Conservation (phyloP, 208 protist genomes). For the Perkinsela sp. region DNA sequence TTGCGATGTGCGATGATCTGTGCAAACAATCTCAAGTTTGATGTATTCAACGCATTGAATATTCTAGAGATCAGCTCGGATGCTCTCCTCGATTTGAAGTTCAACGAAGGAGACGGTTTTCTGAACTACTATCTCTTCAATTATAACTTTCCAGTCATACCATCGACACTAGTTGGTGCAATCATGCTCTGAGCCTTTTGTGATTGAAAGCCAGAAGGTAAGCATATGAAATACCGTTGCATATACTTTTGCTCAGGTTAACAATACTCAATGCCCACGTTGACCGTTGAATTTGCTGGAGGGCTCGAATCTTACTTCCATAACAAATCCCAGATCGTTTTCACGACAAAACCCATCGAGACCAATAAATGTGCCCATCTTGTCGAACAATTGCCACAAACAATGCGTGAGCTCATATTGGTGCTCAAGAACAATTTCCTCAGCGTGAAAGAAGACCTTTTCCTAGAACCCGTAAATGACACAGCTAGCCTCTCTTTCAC, state of each 20-base stretch:
- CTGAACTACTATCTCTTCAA: slow-evolving; percentile 98
- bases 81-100: slow-evolving; percentile 77
- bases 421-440: not conserved
- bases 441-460: not conserved
- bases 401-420: not conserved
- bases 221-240: too few relatives aligned
- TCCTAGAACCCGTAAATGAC: not conserved
- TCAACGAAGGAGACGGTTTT: slow-evolving; percentile 81
- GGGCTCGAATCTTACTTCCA: not conserved
- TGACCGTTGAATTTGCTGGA: not conserved
- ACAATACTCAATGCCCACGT: not conserved
- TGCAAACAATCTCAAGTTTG: slow-evolving; percentile 58
- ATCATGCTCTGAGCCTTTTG: slow-evolving; percentile 58
- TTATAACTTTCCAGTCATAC: slow-evolving; percentile 63
- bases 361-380: not conserved
- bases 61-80: slow-evolving; percentile 68
- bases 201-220: not conserved
- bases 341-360: not conserved
- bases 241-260: not conserved
- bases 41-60: slow-evolving; percentile 95
- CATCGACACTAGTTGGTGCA: slow-evolving; percentile 40
- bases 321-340: not conserved
- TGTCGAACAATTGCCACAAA: not conserved
- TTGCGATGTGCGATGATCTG: slow-evolving; percentile 68
- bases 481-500: not conserved